phyloP scores from a whole-genome alignment of 768 basidiomycete species.

The Boletus pseudo-olivaceus region DNA sequence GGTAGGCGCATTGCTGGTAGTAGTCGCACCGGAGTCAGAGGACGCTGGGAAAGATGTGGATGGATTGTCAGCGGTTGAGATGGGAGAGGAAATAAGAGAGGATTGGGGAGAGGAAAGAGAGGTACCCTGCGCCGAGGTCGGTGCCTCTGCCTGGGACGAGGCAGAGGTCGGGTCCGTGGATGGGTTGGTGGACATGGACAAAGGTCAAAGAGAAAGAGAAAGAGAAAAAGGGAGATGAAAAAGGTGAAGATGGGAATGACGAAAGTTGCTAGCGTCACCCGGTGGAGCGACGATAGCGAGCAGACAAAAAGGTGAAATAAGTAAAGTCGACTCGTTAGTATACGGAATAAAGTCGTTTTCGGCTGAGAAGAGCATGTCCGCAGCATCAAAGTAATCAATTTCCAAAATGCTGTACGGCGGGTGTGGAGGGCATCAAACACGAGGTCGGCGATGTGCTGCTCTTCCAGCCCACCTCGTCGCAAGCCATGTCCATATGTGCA shows the following conservation, averaged over 20 bases:
- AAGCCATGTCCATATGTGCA: neutral
- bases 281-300: neutral
- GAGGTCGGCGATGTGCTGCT: neutral
- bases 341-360: neutral
- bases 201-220: neutral
- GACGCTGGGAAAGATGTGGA: constrained; percentile 7
- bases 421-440: constrained; percentile 2
- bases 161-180: neutral
- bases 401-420: constrained; percentile 3
- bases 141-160: neutral
- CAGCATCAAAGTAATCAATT: constrained; percentile 1
- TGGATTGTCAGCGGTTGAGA: constrained; percentile 15
- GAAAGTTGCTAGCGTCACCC: neutral
- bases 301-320: too few relatives aligned
- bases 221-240: neutral
- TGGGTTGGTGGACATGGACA: constrained; percentile 19
- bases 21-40: neutral
- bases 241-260: neutral
- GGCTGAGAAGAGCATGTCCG: neutral
- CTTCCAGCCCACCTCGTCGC: neutral
- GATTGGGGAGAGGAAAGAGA: constrained; percentile 13
- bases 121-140: constrained; percentile 17
- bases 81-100: neutral
- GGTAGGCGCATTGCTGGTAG: neutral
- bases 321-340: too few relatives aligned